Evolutionary conservation across 2,329 filamentous ascomycete species (phyloP).

Genomic region (Zymoseptoria ardabiliae): DNA sequence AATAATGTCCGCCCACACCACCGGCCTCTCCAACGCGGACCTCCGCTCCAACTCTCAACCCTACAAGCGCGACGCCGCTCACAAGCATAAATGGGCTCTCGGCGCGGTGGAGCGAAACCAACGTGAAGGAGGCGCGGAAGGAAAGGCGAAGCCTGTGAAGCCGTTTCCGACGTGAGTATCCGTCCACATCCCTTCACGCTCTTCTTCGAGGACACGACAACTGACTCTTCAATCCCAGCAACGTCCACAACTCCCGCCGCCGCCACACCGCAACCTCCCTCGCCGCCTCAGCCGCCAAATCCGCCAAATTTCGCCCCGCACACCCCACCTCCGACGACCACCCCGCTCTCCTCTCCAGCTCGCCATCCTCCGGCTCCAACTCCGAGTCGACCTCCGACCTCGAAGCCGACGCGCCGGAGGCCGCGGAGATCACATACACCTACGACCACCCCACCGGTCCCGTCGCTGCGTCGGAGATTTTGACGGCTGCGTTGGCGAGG

Average conservation of each 20-base stretch:
- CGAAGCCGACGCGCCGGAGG: neutral
- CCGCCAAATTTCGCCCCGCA: neutral
- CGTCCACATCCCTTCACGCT: neutral
- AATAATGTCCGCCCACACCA: conserved; percentile 41
- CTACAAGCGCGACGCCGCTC: conserved; percentile 44
- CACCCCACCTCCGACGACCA: neutral
- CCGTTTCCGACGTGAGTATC: conserved; percentile 28
- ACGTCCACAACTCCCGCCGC: neutral
- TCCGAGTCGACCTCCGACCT: neutral
- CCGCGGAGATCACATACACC: conserved; percentile 45
- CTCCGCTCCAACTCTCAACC: conserved; percentile 49
- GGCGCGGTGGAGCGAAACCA: conserved; percentile 25
- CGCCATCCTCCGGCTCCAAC: neutral
- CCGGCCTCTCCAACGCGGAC: conserved; percentile 41
- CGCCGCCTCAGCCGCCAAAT: neutral
- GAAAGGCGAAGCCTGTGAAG: conserved; percentile 28
- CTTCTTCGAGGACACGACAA: neutral
- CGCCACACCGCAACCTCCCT: neutral
- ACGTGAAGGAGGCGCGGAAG: conserved; percentile 14
- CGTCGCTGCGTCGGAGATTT: conserved; percentile 49
- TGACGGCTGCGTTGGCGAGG: conserved; percentile 49
- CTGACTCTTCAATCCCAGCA: conserved; percentile 14
- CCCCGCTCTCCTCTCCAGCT: neutral
- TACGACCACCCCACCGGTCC: conserved; percentile 47
- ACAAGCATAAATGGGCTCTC: conserved; percentile 45